Base-by-base conservation (phyloP, 805 yeast species). In the Candida xiaguanensis region DNA sequence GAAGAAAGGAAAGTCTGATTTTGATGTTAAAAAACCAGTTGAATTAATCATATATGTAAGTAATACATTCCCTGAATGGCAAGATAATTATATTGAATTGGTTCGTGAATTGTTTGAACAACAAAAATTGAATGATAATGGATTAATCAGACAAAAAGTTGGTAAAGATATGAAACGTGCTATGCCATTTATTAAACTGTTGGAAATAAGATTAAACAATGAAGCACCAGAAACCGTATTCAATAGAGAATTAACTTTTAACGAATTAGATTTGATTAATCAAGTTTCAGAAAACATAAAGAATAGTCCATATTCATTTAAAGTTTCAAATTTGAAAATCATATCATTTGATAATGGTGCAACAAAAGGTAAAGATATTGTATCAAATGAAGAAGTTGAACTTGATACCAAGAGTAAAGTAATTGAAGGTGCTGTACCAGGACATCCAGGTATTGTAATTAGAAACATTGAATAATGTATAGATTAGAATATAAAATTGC, bases 121-220 rank as follows among this genome's bases (percentile, higher is more conserved):
- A 33, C 81, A 78, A 26, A 63, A 77, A 20, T 70, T 85, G 55
- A 70, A 80, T 48, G 91, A 85, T 59, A 82, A 74, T 67, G 74
- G 73, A 54, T 68, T 66, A 42, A 69, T 85, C 52, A 82, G 75
- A 60, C 75, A 78, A 50, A 77, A 70, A 58, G 80, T 85, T 44
- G 86, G 86, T 49, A 82, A 81, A 61, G 98, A 93, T 55, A 86
- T 90, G 85, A 93, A 93, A 77, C 83, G 95, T 53, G 97, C 96
- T 44, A 93, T 93, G 98, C 98, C 98, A 43, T 91, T 90, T 63
- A 89, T 93, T 45, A 82, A 91, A 48, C 70, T 78, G 51, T 71
- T 93, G 62, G 90, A 93, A 65, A 86, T 82, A 58, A 80, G 95
- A 68, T 73, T 93, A 49, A 65, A 72, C 28, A 65, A 64, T 38